phyloP scores from a whole-genome alignment of 2,329 filamentous ascomycete genomes.

The Hymenoscyphus fructigenus region DNA sequence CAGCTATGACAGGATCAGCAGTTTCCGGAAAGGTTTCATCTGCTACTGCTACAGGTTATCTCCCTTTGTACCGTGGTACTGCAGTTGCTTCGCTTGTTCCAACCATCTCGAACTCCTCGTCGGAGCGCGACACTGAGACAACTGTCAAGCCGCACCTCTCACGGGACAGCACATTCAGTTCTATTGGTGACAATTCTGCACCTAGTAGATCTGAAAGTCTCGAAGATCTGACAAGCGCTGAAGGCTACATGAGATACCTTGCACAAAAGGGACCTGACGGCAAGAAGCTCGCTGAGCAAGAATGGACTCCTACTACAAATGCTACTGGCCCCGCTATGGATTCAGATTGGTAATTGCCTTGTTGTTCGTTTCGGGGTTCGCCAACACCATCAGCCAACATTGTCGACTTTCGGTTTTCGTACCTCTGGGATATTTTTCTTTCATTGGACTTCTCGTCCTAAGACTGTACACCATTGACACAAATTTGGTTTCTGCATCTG shows the following conservation, averaged over 20 bases:
- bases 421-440: background rate
- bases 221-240: slow-evolving; percentile 19
- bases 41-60: slow-evolving; percentile 35
- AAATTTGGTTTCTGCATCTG: slow-evolving; percentile 3
- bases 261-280: slow-evolving; percentile 24
- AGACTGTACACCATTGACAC: background rate
- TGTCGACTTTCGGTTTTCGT: background rate
- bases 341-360: slow-evolving; percentile 22
- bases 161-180: slow-evolving; percentile 9
- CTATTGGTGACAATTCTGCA: slow-evolving; percentile 26
- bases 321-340: slow-evolving; percentile 21
- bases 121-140: slow-evolving; percentile 17
- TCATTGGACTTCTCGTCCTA: background rate
- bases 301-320: slow-evolving; percentile 23
- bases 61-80: slow-evolving; percentile 36
- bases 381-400: background rate
- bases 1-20: slow-evolving; percentile 29
- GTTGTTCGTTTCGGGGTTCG: background rate
- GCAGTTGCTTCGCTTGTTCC: slow-evolving; percentile 36
- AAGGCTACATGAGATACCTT: slow-evolving; percentile 30
- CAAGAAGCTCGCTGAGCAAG: slow-evolving; percentile 23
- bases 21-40: slow-evolving; percentile 35
- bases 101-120: slow-evolving; percentile 20
- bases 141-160: slow-evolving; percentile 14
- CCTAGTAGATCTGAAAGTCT: slow-evolving; percentile 15